Conservation (phyloP, 2,329 filamentous ascomycete species). For the Xylogone sp. region DNA sequence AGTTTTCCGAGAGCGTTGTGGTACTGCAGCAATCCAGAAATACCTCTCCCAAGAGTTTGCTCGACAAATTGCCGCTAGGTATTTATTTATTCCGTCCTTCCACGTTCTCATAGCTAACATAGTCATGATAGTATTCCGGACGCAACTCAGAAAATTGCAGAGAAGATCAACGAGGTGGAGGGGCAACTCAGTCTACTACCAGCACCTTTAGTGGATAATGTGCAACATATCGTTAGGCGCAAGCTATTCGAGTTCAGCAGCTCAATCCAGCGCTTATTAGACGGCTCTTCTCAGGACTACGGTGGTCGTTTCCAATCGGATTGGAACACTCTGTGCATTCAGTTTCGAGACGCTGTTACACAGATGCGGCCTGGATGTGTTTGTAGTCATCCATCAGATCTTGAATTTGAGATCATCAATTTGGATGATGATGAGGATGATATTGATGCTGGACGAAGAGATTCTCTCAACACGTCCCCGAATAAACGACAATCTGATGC, state of each 20-base stretch:
- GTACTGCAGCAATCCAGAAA: conserved; percentile 45
- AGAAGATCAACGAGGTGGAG: conserved; percentile 48
- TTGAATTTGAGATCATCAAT: conserved; percentile 4
- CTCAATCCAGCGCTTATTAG: conserved; percentile 48
- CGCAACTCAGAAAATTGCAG: conserved; percentile 29
- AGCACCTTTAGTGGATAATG: conserved; percentile 60
- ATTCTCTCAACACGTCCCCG: neutral
- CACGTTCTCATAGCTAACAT: conserved; percentile 9
- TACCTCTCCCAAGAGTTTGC: conserved; percentile 45
- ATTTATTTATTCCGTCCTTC: neutral
- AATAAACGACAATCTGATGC: neutral
- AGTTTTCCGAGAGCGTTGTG: conserved; percentile 41
- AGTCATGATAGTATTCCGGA: conserved; percentile 30
- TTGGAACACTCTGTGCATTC: conserved; percentile 29
- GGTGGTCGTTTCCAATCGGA: conserved; percentile 40
- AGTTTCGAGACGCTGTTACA: conserved; percentile 30
- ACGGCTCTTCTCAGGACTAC: conserved; percentile 39
- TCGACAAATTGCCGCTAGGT: conserved; percentile 36
- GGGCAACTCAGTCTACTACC: conserved; percentile 55
- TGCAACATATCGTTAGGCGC: conserved; percentile 60
- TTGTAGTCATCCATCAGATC: neutral
- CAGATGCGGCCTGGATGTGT: conserved; percentile 27
- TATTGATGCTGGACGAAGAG: neutral
- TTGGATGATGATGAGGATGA: conserved; percentile 10
- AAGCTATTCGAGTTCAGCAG: conserved; percentile 55